Percentiles rank a stretch among this genome's conserved stretches.
phyloP scores from a whole-genome alignment of 2,329 filamentous ascomycete genomes.

The Fonsecaea monophora region DNA sequence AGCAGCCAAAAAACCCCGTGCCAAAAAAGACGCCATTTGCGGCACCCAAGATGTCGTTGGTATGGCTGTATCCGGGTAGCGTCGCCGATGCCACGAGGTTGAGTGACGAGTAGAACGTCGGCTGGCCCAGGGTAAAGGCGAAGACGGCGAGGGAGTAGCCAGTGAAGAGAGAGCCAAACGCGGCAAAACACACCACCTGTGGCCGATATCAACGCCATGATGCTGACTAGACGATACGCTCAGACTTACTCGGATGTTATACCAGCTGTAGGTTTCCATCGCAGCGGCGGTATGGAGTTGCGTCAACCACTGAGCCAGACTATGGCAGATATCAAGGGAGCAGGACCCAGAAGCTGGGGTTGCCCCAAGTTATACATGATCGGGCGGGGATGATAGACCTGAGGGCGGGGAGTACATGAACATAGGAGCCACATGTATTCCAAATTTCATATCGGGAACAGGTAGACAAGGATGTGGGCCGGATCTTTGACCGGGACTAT shows the following conservation, averaged over 20 bases:
- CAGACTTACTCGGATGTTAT: slow-evolving; percentile 18
- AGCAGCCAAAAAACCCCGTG: slow-evolving; percentile 47
- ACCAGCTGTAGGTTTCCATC: slow-evolving; percentile 21
- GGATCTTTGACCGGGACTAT: too few relatives aligned
- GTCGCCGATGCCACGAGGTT: slow-evolving; percentile 45
- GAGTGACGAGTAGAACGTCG: slow-evolving; percentile 53
- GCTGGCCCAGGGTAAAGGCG: slow-evolving; percentile 54
- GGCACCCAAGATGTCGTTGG: slow-evolving; percentile 51
- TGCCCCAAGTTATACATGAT: too few relatives aligned
- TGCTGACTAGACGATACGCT: not conserved
- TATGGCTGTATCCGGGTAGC: slow-evolving; percentile 49
- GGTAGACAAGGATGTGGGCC: too few relatives aligned
- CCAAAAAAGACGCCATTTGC: slow-evolving; percentile 54
- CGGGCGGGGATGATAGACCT: too few relatives aligned
- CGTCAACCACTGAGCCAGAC: too few relatives aligned
- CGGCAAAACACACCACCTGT: slow-evolving; percentile 43
- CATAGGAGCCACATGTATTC: too few relatives aligned
- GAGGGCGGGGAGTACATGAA: too few relatives aligned
- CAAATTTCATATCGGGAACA: too few relatives aligned
- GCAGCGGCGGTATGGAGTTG: not conserved
- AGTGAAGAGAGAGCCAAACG: slow-evolving; percentile 44
- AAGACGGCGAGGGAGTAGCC: slow-evolving; percentile 47
- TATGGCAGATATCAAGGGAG: not conserved
- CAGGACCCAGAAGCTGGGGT: too few relatives aligned
- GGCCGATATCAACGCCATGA: not conserved